Conservation (phyloP, 352 stramenopile genomes). For the Phytophthora melonis region DNA sequence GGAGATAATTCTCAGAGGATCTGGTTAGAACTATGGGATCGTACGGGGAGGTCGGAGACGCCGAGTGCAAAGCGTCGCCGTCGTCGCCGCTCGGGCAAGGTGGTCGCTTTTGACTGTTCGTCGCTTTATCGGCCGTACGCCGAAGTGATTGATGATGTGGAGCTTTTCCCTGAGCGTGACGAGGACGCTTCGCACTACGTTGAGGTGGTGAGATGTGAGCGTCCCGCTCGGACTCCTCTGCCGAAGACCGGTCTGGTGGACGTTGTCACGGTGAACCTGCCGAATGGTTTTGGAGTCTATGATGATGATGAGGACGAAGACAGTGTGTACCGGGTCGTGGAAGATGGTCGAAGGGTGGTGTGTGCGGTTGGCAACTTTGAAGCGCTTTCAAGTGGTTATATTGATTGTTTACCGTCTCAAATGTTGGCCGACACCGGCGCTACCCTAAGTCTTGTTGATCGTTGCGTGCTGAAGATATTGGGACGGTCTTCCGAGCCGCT, state of each 20-base stretch:
- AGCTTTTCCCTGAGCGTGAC: background rate
- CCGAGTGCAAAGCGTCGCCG: background rate
- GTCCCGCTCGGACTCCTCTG: background rate
- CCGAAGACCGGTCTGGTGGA: background rate
- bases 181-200: slow-evolving; percentile 2
- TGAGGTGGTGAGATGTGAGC: background rate
- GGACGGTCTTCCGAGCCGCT: too few species aligned
- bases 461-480: too few species aligned
- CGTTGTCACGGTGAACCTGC: background rate
- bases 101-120: background rate
- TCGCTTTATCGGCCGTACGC: background rate
- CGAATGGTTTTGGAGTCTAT: background rate
- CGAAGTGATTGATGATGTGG: background rate
- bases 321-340: background rate
- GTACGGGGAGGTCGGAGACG: background rate
- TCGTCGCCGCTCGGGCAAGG: background rate
- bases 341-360: background rate
- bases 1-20: background rate
- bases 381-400: background rate
- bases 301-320: background rate
- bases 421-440: slow-evolving; percentile 5
- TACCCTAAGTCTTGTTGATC: background rate
- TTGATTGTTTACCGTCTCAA: background rate
- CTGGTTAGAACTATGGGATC: background rate
- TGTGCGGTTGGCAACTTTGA: slow-evolving; percentile 1